Percentiles rank a stretch among this genome's conserved stretches.
phyloP scores from a whole-genome alignment of 768 basidiomycete species.

The Guyanaporus albipodus region DNA sequence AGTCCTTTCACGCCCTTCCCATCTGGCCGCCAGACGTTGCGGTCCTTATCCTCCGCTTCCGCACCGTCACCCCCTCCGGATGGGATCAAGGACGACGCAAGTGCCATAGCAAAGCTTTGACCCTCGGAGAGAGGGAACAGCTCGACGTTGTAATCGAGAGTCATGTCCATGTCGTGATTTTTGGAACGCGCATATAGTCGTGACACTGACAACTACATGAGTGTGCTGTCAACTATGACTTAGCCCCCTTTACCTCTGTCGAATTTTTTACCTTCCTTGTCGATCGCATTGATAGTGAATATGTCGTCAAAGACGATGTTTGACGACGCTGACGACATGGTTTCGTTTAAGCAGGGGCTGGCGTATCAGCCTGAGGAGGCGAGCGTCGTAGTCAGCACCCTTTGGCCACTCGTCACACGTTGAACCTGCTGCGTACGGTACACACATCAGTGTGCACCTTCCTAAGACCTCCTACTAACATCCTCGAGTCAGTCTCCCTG shows the following conservation, averaged over 20 bases:
- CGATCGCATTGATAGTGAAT: constrained; percentile 79
- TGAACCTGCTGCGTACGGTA: too few species aligned
- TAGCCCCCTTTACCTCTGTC: constrained; percentile 71
- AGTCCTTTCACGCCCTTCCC: constrained; percentile 76
- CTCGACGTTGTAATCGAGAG: constrained; percentile 92
- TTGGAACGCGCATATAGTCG: constrained; percentile 85
- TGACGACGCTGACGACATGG: constrained; percentile 56
- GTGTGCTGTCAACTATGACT: not conserved
- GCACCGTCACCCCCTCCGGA: constrained; percentile 48
- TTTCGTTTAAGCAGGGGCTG: not conserved
- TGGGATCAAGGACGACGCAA: constrained; percentile 75
- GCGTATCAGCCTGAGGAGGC: too few species aligned
- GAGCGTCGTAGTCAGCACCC: too few species aligned
- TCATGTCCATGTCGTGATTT: constrained; percentile 89
- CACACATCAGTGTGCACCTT: too few species aligned
- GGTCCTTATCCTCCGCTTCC: constrained; percentile 65
- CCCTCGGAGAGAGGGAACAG: constrained; percentile 69
- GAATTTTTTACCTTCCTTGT: constrained; percentile 95
- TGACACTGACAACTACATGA: constrained; percentile 58
- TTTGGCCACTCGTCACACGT: too few species aligned
- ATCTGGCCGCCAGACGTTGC: constrained; percentile 82
- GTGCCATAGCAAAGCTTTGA: constrained; percentile 78
- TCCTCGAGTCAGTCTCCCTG: too few species aligned
- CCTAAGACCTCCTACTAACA: too few species aligned
- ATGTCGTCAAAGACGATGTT: constrained; percentile 92